Conservation (phyloP, 768 basidiomycete species). For the Xerocomellus amylosporus region DNA sequence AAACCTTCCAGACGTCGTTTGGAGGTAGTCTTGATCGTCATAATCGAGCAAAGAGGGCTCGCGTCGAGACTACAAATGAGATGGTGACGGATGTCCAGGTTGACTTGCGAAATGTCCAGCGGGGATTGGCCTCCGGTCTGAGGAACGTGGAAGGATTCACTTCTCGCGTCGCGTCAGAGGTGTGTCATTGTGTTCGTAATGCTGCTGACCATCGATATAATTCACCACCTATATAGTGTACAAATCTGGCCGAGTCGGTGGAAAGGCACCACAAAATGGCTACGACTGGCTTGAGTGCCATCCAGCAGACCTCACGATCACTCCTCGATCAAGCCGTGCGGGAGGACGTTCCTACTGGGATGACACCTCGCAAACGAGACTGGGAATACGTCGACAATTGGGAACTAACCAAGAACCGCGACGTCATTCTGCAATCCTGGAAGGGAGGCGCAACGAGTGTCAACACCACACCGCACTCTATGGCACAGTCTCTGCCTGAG, state of each 20-base stretch:
- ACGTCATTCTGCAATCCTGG: conserved; percentile 55
- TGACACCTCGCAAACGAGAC: conserved; percentile 71
- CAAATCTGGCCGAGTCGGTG: conserved; percentile 38
- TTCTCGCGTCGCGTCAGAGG: conserved; percentile 49
- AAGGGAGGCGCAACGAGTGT: conserved; percentile 34
- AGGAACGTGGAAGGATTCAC: conserved; percentile 45
- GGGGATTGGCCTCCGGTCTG: conserved; percentile 49
- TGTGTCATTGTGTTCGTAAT: conserved; percentile 27
- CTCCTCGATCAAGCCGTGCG: conserved; percentile 57
- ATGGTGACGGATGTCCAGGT: conserved; percentile 50
- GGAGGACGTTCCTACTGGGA: conserved; percentile 66
- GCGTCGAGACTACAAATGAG: conserved; percentile 55
- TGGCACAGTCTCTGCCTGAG: conserved; percentile 36
- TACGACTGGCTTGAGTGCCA: conserved; percentile 41
- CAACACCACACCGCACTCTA: conserved; percentile 39
- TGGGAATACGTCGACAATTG: conserved; percentile 72
- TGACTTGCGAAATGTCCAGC: conserved; percentile 51
- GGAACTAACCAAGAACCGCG: conserved; percentile 65
- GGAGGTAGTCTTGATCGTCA: conserved; percentile 60
- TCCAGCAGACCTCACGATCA: conserved; percentile 49
- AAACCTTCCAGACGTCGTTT: conserved; percentile 43
- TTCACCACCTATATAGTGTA: conserved; percentile 34
- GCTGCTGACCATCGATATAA: neutral
- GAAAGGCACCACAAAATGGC: conserved; percentile 45
- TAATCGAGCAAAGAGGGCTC: conserved; percentile 61